Conservation (phyloP, 2,329 filamentous ascomycete species). For the Plectosphaerella cucumerina region DNA sequence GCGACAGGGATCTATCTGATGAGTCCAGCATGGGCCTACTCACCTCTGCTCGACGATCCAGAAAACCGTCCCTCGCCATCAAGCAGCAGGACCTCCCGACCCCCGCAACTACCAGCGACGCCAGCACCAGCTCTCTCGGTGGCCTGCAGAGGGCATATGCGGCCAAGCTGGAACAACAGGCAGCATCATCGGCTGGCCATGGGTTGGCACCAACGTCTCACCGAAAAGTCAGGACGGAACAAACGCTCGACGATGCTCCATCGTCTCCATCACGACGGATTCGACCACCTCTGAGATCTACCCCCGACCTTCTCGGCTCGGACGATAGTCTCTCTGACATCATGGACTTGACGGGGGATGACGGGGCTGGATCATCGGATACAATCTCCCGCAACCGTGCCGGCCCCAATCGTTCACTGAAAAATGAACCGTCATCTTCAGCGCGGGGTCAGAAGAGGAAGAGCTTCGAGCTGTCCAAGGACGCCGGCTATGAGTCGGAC, state of each 20-base stretch:
- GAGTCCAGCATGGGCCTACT: slow-evolving; percentile 38
- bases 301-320: slow-evolving; percentile 6
- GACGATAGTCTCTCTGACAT: slow-evolving; percentile 19
- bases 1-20: slow-evolving; percentile 2
- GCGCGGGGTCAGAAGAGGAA: slow-evolving; percentile 48
- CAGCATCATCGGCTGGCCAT: slow-evolving; percentile 3
- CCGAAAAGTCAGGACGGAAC: too few relatives aligned
- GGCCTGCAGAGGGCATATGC: slow-evolving; percentile 14
- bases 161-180: slow-evolving; percentile 12
- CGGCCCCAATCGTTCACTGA: slow-evolving; percentile 9
- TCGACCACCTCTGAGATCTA: slow-evolving; percentile 3
- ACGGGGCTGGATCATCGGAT: slow-evolving; percentile 26
- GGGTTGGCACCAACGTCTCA: too few relatives aligned
- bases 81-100: slow-evolving; percentile 38
- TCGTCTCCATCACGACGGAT: slow-evolving; percentile 1
- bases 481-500: slow-evolving; percentile 26
- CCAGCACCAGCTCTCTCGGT: slow-evolving; percentile 18
- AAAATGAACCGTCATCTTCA: slow-evolving; percentile 29
- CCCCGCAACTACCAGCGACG: slow-evolving; percentile 23
- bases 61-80: slow-evolving; percentile 38
- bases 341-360: slow-evolving; percentile 34
- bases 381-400: slow-evolving; percentile 16
- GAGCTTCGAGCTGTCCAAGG: slow-evolving; percentile 40
- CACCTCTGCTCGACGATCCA: slow-evolving; percentile 37
- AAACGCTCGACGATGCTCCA: neutral